A percentile compares a stretch with the other conserved stretches of the same genome.
Conservation (phyloP, 305 asterid genomes). For the Withania somnifera region DNA sequence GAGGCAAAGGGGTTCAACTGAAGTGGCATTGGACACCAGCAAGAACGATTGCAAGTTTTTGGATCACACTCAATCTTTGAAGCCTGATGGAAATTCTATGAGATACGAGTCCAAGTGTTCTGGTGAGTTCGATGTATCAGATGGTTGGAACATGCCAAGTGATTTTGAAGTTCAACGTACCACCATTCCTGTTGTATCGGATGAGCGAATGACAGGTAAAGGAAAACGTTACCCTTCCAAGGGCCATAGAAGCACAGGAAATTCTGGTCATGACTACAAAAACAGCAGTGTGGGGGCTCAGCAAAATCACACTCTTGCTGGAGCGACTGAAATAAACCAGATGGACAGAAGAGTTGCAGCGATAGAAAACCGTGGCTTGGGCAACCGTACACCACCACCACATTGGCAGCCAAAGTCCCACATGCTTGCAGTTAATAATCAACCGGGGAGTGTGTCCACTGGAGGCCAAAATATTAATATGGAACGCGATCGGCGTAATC, state of each 20-base stretch:
- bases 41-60: slow-evolving; percentile 20
- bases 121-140: slow-evolving; percentile 12
- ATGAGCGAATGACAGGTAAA: slow-evolving; percentile 44
- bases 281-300: slow-evolving; percentile 28
- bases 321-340: slow-evolving; percentile 29
- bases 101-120: slow-evolving; percentile 22
- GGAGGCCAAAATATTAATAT: slow-evolving; percentile 23
- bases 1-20: slow-evolving; percentile 48
- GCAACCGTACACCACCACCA: slow-evolving; percentile 48
- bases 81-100: slow-evolving; percentile 20
- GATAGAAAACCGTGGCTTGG: slow-evolving; percentile 39
- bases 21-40: slow-evolving; percentile 32
- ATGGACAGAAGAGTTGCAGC: slow-evolving; percentile 27
- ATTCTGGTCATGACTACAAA: slow-evolving; percentile 27
- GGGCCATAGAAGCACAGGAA: slow-evolving; percentile 35
- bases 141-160: slow-evolving; percentile 12
- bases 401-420: slow-evolving; percentile 83
- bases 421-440: slow-evolving; percentile 27
- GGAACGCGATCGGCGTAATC: slow-evolving; percentile 27
- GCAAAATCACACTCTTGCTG: slow-evolving; percentile 23
- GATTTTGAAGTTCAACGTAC: slow-evolving; percentile 18
- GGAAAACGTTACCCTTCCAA: slow-evolving; percentile 49
- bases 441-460: slow-evolving; percentile 28
- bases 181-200: slow-evolving; percentile 28
- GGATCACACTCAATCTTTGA: slow-evolving; percentile 20